phyloP scores from a whole-genome alignment of 2,329 filamentous ascomycete species.

The Hypoxylon rubiginosum region DNA sequence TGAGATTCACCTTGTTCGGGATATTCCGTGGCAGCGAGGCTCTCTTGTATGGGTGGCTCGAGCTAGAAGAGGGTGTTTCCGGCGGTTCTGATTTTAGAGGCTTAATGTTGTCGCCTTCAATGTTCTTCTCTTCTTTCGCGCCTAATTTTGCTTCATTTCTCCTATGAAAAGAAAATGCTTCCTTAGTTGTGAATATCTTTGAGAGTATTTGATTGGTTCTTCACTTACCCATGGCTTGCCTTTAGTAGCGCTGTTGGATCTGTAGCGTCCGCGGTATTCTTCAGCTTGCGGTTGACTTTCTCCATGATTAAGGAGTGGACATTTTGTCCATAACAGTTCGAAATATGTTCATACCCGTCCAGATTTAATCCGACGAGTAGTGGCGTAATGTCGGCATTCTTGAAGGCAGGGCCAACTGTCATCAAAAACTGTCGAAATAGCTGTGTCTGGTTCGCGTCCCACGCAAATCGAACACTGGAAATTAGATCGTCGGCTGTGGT shows the following conservation, averaged over 20 bases:
- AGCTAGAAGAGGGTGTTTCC: neutral
- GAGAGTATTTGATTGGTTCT: neutral
- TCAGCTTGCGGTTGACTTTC: slow-evolving; percentile 35
- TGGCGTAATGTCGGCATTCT: slow-evolving; percentile 22
- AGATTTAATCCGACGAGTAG: slow-evolving; percentile 34
- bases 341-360: slow-evolving; percentile 34
- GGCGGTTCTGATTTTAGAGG: no score
- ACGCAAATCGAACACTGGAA: slow-evolving; percentile 24
- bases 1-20: neutral
- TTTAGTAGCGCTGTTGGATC: slow-evolving; percentile 1
- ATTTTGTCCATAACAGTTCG: slow-evolving; percentile 21
- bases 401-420: slow-evolving; percentile 16
- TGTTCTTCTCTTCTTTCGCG: neutral
- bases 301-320: slow-evolving; percentile 28
- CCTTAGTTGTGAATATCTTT: neutral
- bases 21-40: neutral
- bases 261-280: slow-evolving; percentile 19
- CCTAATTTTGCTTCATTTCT: neutral
- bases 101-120: neutral
- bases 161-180: neutral
- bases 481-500: slow-evolving; percentile 23
- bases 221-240: slow-evolving; percentile 26
- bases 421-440: slow-evolving; percentile 28
- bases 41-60: neutral
- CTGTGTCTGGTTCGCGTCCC: slow-evolving; percentile 28